These are phyloP conservation scores for Hypocreales sp. DNA, from an alignment of 2,329 filamentous ascomycete genomes.

Conservation along the genomic window DNA sequence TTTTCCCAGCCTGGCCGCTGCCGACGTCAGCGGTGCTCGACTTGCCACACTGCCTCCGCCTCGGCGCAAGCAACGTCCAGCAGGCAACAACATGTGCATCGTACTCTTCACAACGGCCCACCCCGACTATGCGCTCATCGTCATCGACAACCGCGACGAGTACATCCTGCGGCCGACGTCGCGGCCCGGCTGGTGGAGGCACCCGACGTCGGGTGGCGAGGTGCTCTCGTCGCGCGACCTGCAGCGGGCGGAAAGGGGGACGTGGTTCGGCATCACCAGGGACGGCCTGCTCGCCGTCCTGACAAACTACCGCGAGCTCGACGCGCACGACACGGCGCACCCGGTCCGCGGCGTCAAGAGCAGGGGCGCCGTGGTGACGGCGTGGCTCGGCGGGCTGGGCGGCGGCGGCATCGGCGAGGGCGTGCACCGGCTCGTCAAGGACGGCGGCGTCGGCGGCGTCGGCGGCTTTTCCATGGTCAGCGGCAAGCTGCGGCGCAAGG, in stretches of 20 bases:
- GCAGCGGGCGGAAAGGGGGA: slow-evolving; percentile 44
- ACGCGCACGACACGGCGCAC: slow-evolving; percentile 30
- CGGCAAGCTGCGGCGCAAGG: slow-evolving; percentile 35
- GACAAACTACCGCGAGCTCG: slow-evolving; percentile 49
- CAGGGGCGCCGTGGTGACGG: slow-evolving; percentile 47
- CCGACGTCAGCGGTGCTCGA: too few species aligned
- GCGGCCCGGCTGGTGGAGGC: slow-evolving; percentile 48
- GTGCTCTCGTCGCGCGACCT: slow-evolving; percentile 47
- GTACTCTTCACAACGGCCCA: slow-evolving; percentile 61
- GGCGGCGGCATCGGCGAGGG: slow-evolving; percentile 33
- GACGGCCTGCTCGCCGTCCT: slow-evolving; percentile 45
- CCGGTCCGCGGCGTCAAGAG: slow-evolving; percentile 39
- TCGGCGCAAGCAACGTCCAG: too few species aligned
- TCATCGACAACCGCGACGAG: slow-evolving; percentile 67
- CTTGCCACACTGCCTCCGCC: too few species aligned
- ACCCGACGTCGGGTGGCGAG: slow-evolving; percentile 21
- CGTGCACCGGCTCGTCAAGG: slow-evolving; percentile 34
- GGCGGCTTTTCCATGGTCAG: slow-evolving; percentile 55
- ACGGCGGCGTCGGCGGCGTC: slow-evolving; percentile 39
- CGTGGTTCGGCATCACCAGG: slow-evolving; percentile 49
- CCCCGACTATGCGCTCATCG: slow-evolving; percentile 57
- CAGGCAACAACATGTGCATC: slow-evolving; percentile 62
- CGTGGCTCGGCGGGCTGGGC: slow-evolving; percentile 38
- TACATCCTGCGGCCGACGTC: slow-evolving; percentile 50
- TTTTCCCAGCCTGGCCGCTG: too few species aligned